A percentile compares a stretch with the other conserved stretches of the same genome.
phyloP scores from a whole-genome alignment of 257 asterid genomes.

The Salvia splendens region DNA sequence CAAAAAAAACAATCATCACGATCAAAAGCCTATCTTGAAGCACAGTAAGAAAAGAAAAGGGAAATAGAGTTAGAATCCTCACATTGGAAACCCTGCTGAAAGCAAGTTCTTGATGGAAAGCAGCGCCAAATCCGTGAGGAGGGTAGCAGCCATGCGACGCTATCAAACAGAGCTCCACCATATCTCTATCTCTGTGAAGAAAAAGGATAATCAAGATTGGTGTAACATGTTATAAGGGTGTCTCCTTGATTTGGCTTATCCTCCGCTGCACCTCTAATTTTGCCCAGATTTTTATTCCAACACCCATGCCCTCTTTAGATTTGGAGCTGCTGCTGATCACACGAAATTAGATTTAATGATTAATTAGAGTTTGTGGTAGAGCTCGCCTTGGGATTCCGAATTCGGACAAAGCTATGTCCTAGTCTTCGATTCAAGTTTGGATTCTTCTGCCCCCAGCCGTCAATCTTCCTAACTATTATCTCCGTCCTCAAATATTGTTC shows the following conservation, averaged over 20 bases:
- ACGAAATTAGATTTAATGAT: slow-evolving; percentile 26
- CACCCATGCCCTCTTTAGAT: slow-evolving; percentile 34
- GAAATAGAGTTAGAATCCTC: background rate
- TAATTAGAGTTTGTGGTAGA: slow-evolving; percentile 35
- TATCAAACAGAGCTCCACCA: slow-evolving; percentile 67
- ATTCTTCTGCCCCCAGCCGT: background rate
- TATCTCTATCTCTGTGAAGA: slow-evolving; percentile 19
- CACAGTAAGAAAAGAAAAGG: background rate
- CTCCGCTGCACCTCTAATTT: slow-evolving; percentile 46
- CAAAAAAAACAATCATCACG: background rate
- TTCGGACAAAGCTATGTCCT: slow-evolving; percentile 27
- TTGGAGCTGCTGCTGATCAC: slow-evolving; percentile 19
- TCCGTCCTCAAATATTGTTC: too few relatives aligned
- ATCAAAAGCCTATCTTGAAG: background rate
- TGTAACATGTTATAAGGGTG: slow-evolving; percentile 30
- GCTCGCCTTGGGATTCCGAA: slow-evolving; percentile 16
- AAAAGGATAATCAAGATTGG: slow-evolving; percentile 18
- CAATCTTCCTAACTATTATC: background rate
- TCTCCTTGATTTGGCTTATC: slow-evolving; percentile 42
- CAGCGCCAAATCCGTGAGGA: slow-evolving; percentile 37
- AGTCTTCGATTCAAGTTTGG: background rate
- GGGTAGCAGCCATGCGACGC: slow-evolving; percentile 70
- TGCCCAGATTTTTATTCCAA: slow-evolving; percentile 36
- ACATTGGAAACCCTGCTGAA: slow-evolving; percentile 49
- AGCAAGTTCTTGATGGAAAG: slow-evolving; percentile 47